Evolutionary conservation across 352 stramenopile genomes (phyloP).

Genomic region (Globisporangium echinulatum): DNA sequence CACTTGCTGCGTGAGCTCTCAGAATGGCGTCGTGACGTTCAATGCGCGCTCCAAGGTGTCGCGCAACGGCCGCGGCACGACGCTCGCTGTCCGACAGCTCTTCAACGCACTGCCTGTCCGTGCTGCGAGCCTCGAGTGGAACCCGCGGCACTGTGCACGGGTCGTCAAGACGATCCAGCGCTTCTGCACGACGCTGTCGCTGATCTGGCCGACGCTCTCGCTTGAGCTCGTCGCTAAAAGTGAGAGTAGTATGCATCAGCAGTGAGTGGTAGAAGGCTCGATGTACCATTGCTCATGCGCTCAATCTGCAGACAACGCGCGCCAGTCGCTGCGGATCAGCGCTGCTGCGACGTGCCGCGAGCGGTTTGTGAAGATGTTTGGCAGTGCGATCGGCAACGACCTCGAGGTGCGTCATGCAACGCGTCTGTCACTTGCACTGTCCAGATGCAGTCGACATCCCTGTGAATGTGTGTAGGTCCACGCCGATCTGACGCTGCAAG

Average conservation of each 20-base stretch:
- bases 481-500: too few species aligned
- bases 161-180: constrained; percentile 33
- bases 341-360: constrained; percentile 18
- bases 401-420: constrained; percentile 22
- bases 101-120: constrained; percentile 63
- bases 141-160: constrained; percentile 24
- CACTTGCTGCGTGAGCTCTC: not conserved
- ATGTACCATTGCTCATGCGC: not conserved
- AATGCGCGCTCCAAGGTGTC: constrained; percentile 39
- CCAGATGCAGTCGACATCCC: not conserved
- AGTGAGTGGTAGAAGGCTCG: not conserved
- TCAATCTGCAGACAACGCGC: constrained; percentile 5
- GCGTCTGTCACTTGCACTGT: not conserved
- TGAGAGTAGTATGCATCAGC: constrained; percentile 3
- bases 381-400: constrained; percentile 28
- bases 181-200: constrained; percentile 49
- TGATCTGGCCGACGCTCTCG: constrained; percentile 69
- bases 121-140: constrained; percentile 29
- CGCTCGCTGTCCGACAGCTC: constrained; percentile 37
- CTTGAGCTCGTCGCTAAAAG: constrained; percentile 49
- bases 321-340: constrained; percentile 12
- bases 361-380: constrained; percentile 37
- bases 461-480: not conserved
- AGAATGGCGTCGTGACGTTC: constrained; percentile 52
- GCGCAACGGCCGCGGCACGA: constrained; percentile 37